phyloP scores from a whole-genome alignment of 2,329 filamentous ascomycete species.

The Sclerotinia borealis region DNA sequence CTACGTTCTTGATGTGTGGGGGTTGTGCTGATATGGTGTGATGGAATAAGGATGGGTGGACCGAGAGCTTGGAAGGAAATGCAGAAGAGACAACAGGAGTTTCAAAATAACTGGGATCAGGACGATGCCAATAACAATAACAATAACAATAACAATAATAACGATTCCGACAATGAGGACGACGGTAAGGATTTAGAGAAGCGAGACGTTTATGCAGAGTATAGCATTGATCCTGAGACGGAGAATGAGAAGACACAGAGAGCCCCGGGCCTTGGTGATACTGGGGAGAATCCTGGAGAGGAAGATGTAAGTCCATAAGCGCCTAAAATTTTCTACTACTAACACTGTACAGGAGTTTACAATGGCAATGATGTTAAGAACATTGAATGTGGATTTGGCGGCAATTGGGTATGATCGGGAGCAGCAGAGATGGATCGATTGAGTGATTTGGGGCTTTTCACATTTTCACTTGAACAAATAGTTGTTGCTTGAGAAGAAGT shows the following conservation, averaged over 20 bases:
- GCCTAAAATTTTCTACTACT: neutral
- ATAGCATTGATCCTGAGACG: conserved; percentile 32
- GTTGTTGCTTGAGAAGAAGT: neutral
- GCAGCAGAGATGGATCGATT: conserved; percentile 52
- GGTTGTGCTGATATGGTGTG: conserved; percentile 3
- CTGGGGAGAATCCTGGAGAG: conserved; percentile 34
- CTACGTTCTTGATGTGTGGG: neutral
- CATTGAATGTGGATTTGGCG: conserved; percentile 55
- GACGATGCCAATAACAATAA: conserved; percentile 20
- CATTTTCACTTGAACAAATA: neutral
- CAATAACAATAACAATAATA: conserved; percentile 29
- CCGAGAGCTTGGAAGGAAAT: conserved; percentile 50
- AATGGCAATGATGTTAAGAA: conserved; percentile 64
- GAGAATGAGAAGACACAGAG: conserved; percentile 32
- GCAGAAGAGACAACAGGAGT: conserved; percentile 41
- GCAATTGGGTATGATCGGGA: conserved; percentile 58
- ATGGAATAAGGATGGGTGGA: conserved; percentile 48
- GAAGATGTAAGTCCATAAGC: conserved; percentile 37
- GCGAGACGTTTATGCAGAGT: conserved; percentile 31
- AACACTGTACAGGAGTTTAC: conserved; percentile 49
- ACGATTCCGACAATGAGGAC: conserved; percentile 35
- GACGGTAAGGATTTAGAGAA: conserved; percentile 36
- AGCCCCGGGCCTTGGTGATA: conserved; percentile 30
- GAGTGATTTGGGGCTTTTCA: conserved; percentile 22
- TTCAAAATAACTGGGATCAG: conserved; percentile 36